Percentiles rank a stretch among this genome's conserved stretches.
Evolutionary conservation across 2,329 filamentous ascomycete species (phyloP).

Genomic region (Dichotomopilus funicola): DNA sequence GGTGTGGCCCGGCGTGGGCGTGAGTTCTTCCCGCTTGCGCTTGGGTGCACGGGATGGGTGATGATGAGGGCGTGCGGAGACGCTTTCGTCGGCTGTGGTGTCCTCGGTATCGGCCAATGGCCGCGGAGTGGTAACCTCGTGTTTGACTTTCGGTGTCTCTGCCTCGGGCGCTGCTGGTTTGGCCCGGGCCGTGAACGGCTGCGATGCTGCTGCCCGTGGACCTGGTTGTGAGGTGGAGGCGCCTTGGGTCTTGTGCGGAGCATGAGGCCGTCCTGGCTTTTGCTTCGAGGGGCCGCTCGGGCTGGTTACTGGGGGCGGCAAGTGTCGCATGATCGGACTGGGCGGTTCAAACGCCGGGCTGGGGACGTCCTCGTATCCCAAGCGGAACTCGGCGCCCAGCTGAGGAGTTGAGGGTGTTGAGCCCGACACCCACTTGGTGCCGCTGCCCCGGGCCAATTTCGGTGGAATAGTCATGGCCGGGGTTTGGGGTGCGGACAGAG

Average conservation of each 20-base stretch:
- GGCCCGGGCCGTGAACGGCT: constrained; percentile 12
- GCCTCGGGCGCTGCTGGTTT: constrained; percentile 36
- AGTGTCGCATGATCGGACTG: constrained; percentile 44
- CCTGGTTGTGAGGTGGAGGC: constrained; percentile 6
- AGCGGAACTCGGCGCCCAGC: constrained; percentile 26
- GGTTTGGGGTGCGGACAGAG: constrained; percentile 20
- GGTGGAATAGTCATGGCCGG: constrained; percentile 11
- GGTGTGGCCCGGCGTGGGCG: constrained; percentile 30
- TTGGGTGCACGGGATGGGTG: constrained; percentile 38
- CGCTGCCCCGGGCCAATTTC: constrained; percentile 28
- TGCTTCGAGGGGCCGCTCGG: not conserved
- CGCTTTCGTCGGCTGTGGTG: constrained; percentile 49
- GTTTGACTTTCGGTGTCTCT: constrained; percentile 45
- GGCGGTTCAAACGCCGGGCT: constrained; percentile 54
- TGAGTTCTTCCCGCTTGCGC: constrained; percentile 52
- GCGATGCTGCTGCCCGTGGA: not conserved
- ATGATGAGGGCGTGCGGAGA: constrained; percentile 32
- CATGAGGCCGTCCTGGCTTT: constrained; percentile 1
- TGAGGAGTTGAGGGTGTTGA: constrained; percentile 54
- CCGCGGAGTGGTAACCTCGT: constrained; percentile 51
- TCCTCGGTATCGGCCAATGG: constrained; percentile 50
- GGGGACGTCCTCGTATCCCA: constrained; percentile 31
- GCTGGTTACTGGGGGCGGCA: constrained; percentile 4
- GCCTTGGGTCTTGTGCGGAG: constrained; percentile 3
- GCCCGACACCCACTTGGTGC: constrained; percentile 53